Evolutionary conservation across 2,329 filamentous ascomycete genomes (phyloP).

Genomic region (Exophiala oligosperma): DNA sequence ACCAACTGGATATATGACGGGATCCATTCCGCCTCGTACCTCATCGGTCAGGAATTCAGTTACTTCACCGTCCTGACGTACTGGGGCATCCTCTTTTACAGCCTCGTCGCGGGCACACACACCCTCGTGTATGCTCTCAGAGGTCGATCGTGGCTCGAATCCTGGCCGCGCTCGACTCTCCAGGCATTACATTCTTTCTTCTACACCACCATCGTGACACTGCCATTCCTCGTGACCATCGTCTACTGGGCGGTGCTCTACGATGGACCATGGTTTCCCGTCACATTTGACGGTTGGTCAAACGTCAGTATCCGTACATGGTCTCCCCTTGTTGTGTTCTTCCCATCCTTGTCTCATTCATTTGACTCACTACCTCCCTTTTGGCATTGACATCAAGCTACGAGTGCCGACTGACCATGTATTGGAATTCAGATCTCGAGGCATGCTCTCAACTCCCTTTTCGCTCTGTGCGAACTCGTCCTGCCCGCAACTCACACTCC

Average conservation of each 20-base stretch:
- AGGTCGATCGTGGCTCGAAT: constrained; percentile 54
- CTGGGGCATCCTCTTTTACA: constrained; percentile 82
- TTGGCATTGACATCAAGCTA: too few species aligned
- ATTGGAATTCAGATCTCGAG: constrained; percentile 56
- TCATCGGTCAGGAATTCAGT: constrained; percentile 63
- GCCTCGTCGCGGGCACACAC: constrained; percentile 66
- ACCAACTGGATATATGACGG: constrained; percentile 20
- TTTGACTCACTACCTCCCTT: too few species aligned
- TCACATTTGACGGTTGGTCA: constrained; percentile 55
- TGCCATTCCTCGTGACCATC: constrained; percentile 68
- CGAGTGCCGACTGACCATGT: too few species aligned
- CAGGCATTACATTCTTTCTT: constrained; percentile 65
- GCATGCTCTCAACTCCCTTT: constrained; percentile 72
- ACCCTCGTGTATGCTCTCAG: constrained; percentile 64
- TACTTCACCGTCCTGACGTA: constrained; percentile 82
- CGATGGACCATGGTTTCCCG: constrained; percentile 51
- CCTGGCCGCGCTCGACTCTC: constrained; percentile 57
- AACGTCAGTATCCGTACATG: constrained; percentile 37
- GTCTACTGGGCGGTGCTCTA: constrained; percentile 70
- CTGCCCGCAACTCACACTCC: constrained; percentile 65
- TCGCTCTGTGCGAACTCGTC: constrained; percentile 74
- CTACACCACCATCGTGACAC: constrained; percentile 64
- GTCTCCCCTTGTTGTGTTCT: neutral
- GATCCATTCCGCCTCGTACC: constrained; percentile 1
- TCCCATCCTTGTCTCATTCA: neutral